phyloP scores from a whole-genome alignment of 495 filamentous ascomycete species.

The Penicillium angulare region DNA sequence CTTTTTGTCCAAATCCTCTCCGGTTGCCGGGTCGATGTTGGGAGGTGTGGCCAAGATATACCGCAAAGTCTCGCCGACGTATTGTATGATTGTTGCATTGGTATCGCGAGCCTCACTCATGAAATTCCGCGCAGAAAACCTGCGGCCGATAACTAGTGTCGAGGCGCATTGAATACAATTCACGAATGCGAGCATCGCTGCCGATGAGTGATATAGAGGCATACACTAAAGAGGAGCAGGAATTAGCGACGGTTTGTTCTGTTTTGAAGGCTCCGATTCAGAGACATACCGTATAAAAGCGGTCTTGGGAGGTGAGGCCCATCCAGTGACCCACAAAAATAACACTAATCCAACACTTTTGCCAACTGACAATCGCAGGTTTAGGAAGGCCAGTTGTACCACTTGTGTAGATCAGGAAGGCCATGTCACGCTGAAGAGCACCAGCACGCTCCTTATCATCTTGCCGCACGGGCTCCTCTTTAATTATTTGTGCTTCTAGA shows the following conservation, averaged over 20 bases:
- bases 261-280: too few species aligned
- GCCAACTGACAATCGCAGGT: conserved; percentile 80
- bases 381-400: conserved; percentile 93
- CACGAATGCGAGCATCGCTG: conserved; percentile 66
- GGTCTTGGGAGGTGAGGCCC: conserved; percentile 55
- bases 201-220: conserved; percentile 93
- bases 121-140: conserved; percentile 80
- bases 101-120: conserved; percentile 74
- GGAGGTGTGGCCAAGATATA: conserved; percentile 79
- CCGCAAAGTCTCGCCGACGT: conserved; percentile 92
- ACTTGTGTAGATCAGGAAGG: conserved; percentile 78
- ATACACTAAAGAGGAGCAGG: conserved; percentile 58
- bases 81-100: conserved; percentile 82
- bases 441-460: conserved; percentile 60
- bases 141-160: conserved; percentile 71
- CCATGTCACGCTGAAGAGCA: conserved; percentile 55
- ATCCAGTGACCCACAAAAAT: conserved; percentile 59
- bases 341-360: conserved; percentile 56
- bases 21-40: conserved; percentile 58
- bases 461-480: conserved; percentile 57
- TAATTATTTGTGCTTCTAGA: conserved; percentile 59
- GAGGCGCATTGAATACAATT: conserved; percentile 57
- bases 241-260: neutral
- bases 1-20: conserved; percentile 71
- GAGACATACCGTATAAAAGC: conserved; percentile 78